Base-by-base conservation (phyloP, 2,329 filamentous ascomycete species). In the Alternaria ventricosa region DNA sequence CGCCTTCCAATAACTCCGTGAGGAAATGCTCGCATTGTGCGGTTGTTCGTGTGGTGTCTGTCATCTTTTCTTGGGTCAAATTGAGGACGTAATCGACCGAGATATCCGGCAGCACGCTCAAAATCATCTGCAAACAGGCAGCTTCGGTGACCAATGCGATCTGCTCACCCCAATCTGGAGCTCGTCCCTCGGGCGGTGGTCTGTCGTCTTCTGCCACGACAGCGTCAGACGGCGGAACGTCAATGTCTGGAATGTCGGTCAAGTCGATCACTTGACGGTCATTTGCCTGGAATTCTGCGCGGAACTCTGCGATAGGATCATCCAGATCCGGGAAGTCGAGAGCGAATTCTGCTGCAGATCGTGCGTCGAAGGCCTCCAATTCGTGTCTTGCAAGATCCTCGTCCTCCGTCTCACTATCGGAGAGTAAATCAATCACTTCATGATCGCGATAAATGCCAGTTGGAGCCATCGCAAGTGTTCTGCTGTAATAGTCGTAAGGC, bases 101-200 rank as follows among this genome's bases (percentile, higher is more conserved):
- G 30, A 80, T 75, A 44, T 79, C 78, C 9, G 78, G 77, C 6
- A 79, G 66, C 9, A 80, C 70, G 33, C 75, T 66, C 8, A 80
- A 25, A n/a, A 80, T 63, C 66, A 74, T 72, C 49, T 75, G 71
- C 25, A 80, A 55, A 57, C 73, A 79, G 2, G 66, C 66, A 13
- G 70, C 68, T 63, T 73, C 74, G 8, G 68, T 72, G 49, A 78
- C 23, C 4, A 68, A 15, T 18, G 63, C 46, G 13, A 20, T 18
- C 4, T 20, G 43, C 6, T 25, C 61, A 28, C 45, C 54, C 36
- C 30, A 45, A 9, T 55, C 50, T 9, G 25, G 11, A n/a, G 51
- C 36, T 15, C 44, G 47, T 25, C 30, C 44, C 55, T 47, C 20
- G 36, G 53, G 54, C 33, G 22, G 28, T 23, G 41, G 56, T 30